Percentiles rank a stretch among this genome's conserved stretches.
Evolutionary conservation across 306 rosid genomes (phyloP).

Genomic region (Pyrus communis): DNA sequence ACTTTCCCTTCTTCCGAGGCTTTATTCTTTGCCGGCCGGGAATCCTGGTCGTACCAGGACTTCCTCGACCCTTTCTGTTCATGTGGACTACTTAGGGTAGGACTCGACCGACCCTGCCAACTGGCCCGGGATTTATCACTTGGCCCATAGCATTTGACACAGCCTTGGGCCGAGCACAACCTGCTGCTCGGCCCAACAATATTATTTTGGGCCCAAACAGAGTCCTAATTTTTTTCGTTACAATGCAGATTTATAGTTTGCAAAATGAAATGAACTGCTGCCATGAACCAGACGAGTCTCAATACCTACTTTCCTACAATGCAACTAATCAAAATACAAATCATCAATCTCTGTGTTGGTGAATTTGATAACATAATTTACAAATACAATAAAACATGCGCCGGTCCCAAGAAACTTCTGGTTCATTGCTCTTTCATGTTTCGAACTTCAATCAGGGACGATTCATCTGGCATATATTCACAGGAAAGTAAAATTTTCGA

Average conservation of each 20-base stretch:
- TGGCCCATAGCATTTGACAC: no score
- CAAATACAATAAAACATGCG: not conserved
- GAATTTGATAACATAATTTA: not conserved
- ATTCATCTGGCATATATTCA: conserved; percentile 30
- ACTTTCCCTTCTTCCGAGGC: no score
- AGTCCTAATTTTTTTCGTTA: not conserved
- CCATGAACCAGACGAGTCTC: not conserved
- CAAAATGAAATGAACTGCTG: not conserved
- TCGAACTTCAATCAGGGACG: conserved; percentile 33
- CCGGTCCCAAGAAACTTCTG: conserved; percentile 9
- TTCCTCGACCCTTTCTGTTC: no score
- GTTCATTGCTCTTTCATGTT: conserved; percentile 13
- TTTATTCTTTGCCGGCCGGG: no score
- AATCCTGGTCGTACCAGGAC: no score
- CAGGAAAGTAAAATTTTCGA: not conserved
- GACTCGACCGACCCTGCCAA: no score
- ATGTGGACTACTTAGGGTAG: no score
- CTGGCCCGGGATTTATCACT: no score
- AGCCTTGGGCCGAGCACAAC: no score
- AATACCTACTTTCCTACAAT: not conserved
- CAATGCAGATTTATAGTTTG: not conserved
- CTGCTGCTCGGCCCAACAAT: no score
- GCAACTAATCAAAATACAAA: not conserved
- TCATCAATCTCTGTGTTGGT: not conserved
- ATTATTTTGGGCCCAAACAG: no score